phyloP scores from a whole-genome alignment of 148 eudicot genomes.

The Arbutus unedo region DNA sequence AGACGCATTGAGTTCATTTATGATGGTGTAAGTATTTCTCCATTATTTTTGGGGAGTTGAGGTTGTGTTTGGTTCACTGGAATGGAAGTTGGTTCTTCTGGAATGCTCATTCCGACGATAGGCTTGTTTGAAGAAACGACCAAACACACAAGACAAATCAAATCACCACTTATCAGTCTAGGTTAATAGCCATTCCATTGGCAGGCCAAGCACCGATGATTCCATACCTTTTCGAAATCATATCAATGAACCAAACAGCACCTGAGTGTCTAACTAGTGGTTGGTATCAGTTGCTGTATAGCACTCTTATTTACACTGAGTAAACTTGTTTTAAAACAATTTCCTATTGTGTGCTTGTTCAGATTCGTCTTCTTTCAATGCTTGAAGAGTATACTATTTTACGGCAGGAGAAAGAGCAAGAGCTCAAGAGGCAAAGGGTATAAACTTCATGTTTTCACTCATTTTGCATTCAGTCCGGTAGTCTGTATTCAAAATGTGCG shows the following conservation, averaged over 20 bases:
- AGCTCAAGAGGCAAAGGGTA: conserved; percentile 85
- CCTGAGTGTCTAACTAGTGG: neutral
- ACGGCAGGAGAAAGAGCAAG: conserved; percentile 76
- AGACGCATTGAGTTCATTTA: conserved; percentile 66
- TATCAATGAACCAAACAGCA: neutral
- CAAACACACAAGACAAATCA: neutral
- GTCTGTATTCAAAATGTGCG: neutral
- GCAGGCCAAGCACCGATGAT: neutral
- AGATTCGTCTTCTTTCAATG: conserved; percentile 75
- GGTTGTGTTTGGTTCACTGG: neutral
- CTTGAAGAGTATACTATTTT: conserved; percentile 63
- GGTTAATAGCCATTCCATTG: conserved; percentile 4
- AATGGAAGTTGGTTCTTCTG: neutral
- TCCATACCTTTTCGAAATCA: neutral
- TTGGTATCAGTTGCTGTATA: neutral
- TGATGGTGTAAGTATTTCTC: conserved; percentile 74
- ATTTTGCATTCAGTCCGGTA: neutral
- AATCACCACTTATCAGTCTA: neutral
- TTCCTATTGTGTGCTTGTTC: conserved; percentile 20
- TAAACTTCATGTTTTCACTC: conserved; percentile 8
- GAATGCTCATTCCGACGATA: neutral
- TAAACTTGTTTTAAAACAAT: neutral
- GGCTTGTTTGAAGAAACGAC: neutral
- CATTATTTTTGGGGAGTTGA: neutral
- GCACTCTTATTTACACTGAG: neutral